phyloP scores from a whole-genome alignment of 768 basidiomycete species.

The Naganishia vishniacii region DNA sequence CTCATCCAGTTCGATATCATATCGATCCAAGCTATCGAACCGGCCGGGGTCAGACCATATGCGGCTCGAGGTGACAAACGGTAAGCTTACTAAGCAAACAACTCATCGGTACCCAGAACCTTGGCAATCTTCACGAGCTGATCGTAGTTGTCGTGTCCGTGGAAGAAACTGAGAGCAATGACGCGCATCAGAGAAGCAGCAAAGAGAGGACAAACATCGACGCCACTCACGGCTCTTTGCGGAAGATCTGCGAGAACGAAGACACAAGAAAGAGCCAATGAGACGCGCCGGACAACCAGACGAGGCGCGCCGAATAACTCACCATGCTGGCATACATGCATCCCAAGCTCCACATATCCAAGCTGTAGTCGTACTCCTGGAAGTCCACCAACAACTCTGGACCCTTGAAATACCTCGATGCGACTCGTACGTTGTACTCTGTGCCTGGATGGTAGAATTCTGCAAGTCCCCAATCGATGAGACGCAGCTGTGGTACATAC shows the following conservation, averaged over 20 bases:
- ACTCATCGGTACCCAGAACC: slow-evolving; percentile 91
- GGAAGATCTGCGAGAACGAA: slow-evolving; percentile 69
- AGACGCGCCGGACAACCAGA: not conserved
- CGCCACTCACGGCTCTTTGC: slow-evolving; percentile 70
- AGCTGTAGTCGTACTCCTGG: slow-evolving; percentile 94
- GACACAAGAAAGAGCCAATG: not conserved
- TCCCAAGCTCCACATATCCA: slow-evolving; percentile 98
- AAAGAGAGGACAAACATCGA: not conserved
- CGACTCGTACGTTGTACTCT: slow-evolving; percentile 96
- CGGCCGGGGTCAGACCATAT: not conserved
- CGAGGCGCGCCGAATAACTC: slow-evolving; percentile 34
- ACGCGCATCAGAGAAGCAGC: not conserved
- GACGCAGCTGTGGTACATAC: slow-evolving; percentile 62
- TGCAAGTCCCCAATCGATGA: slow-evolving; percentile 98
- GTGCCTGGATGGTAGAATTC: slow-evolving; percentile 98
- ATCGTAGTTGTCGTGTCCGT: slow-evolving; percentile 98
- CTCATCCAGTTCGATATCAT: slow-evolving; percentile 89
- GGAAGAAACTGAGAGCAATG: slow-evolving; percentile 63
- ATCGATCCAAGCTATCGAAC: slow-evolving; percentile 51
- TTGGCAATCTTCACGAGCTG: slow-evolving; percentile 97
- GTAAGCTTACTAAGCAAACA: slow-evolving; percentile 67
- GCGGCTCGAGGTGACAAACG: not conserved
- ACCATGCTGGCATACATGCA: slow-evolving; percentile 99
- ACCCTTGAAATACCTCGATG: slow-evolving; percentile 95
- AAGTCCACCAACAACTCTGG: slow-evolving; percentile 95